phyloP scores from a whole-genome alignment of 129 eudicot species.

The Sambucus nigra region DNA sequence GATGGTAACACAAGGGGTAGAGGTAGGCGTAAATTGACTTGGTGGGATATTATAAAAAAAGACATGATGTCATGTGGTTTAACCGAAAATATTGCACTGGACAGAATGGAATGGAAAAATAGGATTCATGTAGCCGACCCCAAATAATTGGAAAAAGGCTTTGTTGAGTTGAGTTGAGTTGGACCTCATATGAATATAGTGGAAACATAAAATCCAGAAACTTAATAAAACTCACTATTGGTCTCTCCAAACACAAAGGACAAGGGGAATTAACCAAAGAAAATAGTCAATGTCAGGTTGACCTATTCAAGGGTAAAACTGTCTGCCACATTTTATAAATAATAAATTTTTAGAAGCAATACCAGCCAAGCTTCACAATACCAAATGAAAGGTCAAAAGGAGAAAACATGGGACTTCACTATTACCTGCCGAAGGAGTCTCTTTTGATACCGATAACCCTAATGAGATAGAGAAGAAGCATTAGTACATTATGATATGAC shows the following conservation, averaged over 20 bases:
- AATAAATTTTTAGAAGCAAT: not conserved
- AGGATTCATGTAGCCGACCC: too few relatives aligned
- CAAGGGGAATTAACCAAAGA: not conserved
- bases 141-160: too few relatives aligned
- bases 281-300: not conserved
- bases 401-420: not conserved
- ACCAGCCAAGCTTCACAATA: not conserved
- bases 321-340: not conserved
- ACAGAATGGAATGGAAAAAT: too few relatives aligned
- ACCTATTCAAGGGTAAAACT: not conserved
- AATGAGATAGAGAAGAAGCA: slow-evolving; percentile 15
- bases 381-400: not conserved
- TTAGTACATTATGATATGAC: slow-evolving; percentile 1
- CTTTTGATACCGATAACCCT: slow-evolving; percentile 91
- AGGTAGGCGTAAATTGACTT: too few relatives aligned
- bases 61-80: too few relatives aligned
- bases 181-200: too few relatives aligned
- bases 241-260: not conserved
- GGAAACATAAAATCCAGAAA: too few relatives aligned
- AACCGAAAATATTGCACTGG: too few relatives aligned
- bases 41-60: too few relatives aligned
- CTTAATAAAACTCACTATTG: not conserved
- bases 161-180: too few relatives aligned
- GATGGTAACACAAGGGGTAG: too few relatives aligned
- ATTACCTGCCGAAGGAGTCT: slow-evolving; percentile 71